Evolutionary conservation across 768 basidiomycete species (phyloP).

Genomic region (Russula vinacea): DNA sequence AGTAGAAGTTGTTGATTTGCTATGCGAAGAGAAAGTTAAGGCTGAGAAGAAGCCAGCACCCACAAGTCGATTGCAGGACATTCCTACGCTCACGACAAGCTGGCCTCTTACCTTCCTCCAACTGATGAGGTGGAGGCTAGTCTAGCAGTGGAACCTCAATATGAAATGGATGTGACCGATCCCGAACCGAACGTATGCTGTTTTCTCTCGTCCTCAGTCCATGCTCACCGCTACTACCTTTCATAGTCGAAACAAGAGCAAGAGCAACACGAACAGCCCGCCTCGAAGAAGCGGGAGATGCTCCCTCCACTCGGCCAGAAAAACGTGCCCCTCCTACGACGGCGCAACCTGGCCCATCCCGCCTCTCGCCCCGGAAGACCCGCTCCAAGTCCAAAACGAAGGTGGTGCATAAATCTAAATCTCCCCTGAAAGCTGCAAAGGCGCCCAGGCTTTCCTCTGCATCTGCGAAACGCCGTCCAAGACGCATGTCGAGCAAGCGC

Average conservation of each 20-base stretch:
- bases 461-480: conserved; percentile 39
- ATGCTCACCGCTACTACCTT: background rate
- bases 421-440: conserved; percentile 23
- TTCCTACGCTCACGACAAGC: background rate
- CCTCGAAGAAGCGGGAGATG: background rate
- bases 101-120: conserved; percentile 28
- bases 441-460: conserved; percentile 28
- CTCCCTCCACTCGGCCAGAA: background rate
- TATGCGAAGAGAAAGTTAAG: conserved; percentile 35
- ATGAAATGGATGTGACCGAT: background rate
- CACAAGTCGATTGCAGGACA: background rate
- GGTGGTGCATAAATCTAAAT: conserved; percentile 18
- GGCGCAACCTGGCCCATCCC: conserved; percentile 17
- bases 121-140: conserved; percentile 41
- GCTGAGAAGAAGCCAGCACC: conserved; percentile 48
- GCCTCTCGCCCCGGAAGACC: conserved; percentile 19
- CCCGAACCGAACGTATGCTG: background rate
- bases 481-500: conserved; percentile 23
- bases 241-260: background rate
- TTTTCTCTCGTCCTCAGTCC: background rate
- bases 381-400: conserved; percentile 25
- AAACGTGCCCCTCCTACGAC: background rate
- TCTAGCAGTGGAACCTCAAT: conserved; percentile 2
- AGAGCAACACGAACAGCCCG: background rate
- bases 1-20: background rate